Evolutionary conservation across 768 basidiomycete species (phyloP).

Genomic region (Russula griseocarnosa): DNA sequence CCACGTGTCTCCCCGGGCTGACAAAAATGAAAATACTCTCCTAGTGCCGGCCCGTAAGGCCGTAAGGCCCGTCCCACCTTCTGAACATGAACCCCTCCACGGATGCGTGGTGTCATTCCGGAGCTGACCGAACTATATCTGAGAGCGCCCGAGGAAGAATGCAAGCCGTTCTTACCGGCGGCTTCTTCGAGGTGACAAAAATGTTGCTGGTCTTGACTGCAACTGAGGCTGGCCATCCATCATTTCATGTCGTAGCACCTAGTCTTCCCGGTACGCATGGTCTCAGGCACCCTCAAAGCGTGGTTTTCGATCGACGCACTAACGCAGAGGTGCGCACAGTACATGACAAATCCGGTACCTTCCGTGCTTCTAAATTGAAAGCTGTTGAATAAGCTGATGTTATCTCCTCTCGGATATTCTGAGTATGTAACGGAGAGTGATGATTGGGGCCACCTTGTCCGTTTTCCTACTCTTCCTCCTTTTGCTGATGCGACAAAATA

Average conservation of each 20-base stretch:
- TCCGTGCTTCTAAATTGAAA: conserved; percentile 3
- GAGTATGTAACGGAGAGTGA: conserved; percentile 46
- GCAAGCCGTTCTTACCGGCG: too few species aligned
- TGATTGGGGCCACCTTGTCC: conserved; percentile 44
- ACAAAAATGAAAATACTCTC: too few species aligned
- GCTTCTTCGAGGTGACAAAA: conserved; percentile 46
- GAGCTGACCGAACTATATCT: too few species aligned
- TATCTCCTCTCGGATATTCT: conserved; percentile 33
- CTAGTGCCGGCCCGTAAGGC: too few species aligned
- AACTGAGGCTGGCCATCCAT: conserved; percentile 43
- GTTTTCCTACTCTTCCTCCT: conserved; percentile 4
- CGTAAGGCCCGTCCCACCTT: too few species aligned
- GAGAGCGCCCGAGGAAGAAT: too few species aligned
- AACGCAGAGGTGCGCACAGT: conserved; percentile 30
- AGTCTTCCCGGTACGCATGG: conserved; percentile 60
- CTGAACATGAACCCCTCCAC: too few species aligned
- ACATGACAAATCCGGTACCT: background rate
- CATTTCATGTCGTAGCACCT: conserved; percentile 58
- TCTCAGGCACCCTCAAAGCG: conserved; percentile 47
- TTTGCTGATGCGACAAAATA: background rate
- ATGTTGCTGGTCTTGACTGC: conserved; percentile 50
- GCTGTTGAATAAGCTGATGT: conserved; percentile 31
- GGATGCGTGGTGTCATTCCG: too few species aligned
- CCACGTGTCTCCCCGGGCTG: too few species aligned
- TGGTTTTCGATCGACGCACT: conserved; percentile 30